Base-by-base conservation (phyloP, 306 rosid species). In the Crotalaria pallida region DNA sequence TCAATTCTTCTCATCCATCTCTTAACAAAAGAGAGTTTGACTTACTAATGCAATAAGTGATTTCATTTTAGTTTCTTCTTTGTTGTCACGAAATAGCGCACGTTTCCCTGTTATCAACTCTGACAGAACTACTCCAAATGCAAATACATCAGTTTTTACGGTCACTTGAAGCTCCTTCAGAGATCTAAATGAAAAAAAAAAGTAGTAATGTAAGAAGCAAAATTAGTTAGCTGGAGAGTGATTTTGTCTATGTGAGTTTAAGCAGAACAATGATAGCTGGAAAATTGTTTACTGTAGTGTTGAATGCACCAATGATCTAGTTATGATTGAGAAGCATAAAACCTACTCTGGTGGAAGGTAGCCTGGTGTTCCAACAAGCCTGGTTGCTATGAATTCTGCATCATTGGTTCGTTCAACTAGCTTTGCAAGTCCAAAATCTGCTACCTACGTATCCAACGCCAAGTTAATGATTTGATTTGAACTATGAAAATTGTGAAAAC, bases 321-420 rank as follows among this genome's bases (percentile, higher is more conserved):
- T 33, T 19, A 26, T 15, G 19, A 36, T n/a, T 63, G 50, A 47
- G 67, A 77, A 69, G 13, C 50, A 55, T 27, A 36, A 62, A 67
- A 67, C 87, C 63, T 84, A 90, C 96, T 93, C 97, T 16, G 98
- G 98, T 33, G 98, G 98, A 74, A 93, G 96, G 72, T 93, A 87
- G 77, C 97, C 98, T 12, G 94, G 98, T 65, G 98, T 93, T 79
- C 98, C 98, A 48, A 90, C 98, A 23, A 90, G 86, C 60, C 88
- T 76, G 6, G 96, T 93, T 22, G 92, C 87, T 6, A 90, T 68
- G 49, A 82, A 58, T 71, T 90, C 93, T 40, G 79, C 91, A 31
- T 87, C 96, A 53, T 82, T 88, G 63, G 88, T 83, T 69, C 96
- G 67, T 67, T 86, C 96, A 3, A 90, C 88, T 6, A 93, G 79